A percentile compares a stretch with the other conserved stretches of the same genome.
These are phyloP conservation scores for Maudiozyma barnettii DNA, from an alignment of 805 yeast genomes.

Conservation along the genomic window DNA sequence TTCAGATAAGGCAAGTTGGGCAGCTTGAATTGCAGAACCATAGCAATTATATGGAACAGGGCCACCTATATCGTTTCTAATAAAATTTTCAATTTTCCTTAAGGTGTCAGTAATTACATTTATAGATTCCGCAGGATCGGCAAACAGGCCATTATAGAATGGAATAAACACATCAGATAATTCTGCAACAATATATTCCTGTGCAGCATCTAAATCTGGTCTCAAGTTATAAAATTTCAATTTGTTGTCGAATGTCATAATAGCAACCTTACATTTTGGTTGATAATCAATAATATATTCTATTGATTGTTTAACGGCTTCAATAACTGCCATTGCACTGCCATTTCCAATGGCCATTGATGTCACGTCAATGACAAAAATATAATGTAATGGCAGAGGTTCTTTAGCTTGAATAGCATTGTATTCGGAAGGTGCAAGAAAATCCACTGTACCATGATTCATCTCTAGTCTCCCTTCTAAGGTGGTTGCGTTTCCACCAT, in stretches of 20 bases:
- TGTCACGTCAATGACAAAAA: conserved; percentile 66
- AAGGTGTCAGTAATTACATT: conserved; percentile 59
- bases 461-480: conserved; percentile 43
- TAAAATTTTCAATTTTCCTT: conserved; percentile 34
- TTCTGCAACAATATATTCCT: conserved; percentile 56
- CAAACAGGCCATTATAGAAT: conserved; percentile 65
- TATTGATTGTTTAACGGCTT: conserved; percentile 55
- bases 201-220: conserved; percentile 45
- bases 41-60: conserved; percentile 50
- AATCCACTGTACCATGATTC: conserved; percentile 75
- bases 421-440: conserved; percentile 66
- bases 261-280: conserved; percentile 47
- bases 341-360: conserved; percentile 53
- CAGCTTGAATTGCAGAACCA: conserved; percentile 70
- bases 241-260: conserved; percentile 65
- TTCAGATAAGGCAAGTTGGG: conserved; percentile 47
- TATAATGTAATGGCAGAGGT: conserved; percentile 50
- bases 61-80: conserved; percentile 22
- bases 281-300: conserved; percentile 25
- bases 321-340: conserved; percentile 44
- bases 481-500: conserved; percentile 55
- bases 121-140: conserved; percentile 60
- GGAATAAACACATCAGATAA: conserved; percentile 60
- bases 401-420: conserved; percentile 37
- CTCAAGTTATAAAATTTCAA: conserved; percentile 66